Evolutionary conservation across 495 filamentous ascomycete genomes (phyloP), one percentile per base, ranked within the genome.

Genomic region (Podospora sp.): DNA sequence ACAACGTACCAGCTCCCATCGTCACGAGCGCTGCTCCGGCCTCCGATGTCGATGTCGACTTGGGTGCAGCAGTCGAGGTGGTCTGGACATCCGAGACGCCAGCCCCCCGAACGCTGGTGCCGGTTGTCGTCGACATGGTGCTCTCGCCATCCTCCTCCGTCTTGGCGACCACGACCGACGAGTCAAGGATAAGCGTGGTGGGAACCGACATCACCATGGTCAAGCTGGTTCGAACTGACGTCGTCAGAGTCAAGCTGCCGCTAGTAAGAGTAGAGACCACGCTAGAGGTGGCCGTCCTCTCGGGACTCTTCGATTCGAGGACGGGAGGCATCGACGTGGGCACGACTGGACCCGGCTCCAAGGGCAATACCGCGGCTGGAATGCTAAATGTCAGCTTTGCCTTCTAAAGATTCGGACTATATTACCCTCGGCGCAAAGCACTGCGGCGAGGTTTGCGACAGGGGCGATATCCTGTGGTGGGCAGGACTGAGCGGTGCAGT

Each of bases 401-500:
- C n/a, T n/a, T n/a, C n/a, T n/a, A n/a, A n/a, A n/a, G n/a, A n/a
- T n/a, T n/a, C n/a, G n/a, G n/a, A n/a, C n/a, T n/a, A n/a, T n/a
- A n/a, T n/a, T n/a, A n/a, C n/a, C n/a, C n/a, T n/a, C 26, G 56
- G 52, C 26, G 67, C 67, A 68, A 40, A 46, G n/a, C 25, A 27
- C 21, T 6, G 29, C 33, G n/a, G 65, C 62, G 26, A 65, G 52
- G 53, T 21, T 25, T 18, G 60, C 18, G 7, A 66, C 69, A 3
- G 51, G 22, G 16, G 40, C 26, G 27, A 53, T 56, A 25, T 68
- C 65, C 0, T 12, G n/a, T 7, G 27, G 4, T 22, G 8, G 2
- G 26, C 70, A 72, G 35, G 70, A 22, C 40, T 49, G 11, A 21
- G 9, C n/a, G 6, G 65, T 57, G 57, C 70, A 72, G 36, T 72